phyloP scores from a whole-genome alignment of 257 asterid species.

The Solanum appendiculatum region DNA sequence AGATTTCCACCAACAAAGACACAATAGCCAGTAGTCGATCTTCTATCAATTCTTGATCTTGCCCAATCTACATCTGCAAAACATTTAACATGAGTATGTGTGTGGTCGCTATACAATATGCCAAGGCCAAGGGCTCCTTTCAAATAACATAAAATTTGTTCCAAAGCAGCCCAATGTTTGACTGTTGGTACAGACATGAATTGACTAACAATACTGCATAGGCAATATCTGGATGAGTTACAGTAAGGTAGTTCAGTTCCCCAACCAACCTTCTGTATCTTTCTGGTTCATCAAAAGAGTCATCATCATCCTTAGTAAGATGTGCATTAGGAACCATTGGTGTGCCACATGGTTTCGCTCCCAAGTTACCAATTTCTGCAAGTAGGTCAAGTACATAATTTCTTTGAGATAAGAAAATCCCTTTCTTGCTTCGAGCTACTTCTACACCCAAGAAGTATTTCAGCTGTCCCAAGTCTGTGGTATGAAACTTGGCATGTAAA shows the following conservation, averaged over 20 bases:
- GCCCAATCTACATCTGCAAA: neutral
- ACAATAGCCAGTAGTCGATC: no score
- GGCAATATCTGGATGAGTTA: neutral
- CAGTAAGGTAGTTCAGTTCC: neutral
- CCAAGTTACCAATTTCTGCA: neutral
- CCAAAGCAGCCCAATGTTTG: neutral
- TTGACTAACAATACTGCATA: neutral
- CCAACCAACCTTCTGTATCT: neutral
- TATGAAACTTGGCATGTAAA: no score
- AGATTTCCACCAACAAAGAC: no score
- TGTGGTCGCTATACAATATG: neutral
- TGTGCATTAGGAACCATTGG: neutral
- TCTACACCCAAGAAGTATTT: no score
- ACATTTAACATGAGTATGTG: neutral
- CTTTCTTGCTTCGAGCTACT: neutral
- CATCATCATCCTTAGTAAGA: neutral
- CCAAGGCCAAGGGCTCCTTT: neutral
- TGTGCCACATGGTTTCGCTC: neutral
- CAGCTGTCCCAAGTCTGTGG: no score
- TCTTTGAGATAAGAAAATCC: neutral
- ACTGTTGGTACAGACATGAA: neutral
- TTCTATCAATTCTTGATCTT: no score
- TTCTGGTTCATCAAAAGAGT: neutral
- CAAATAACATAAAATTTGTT: no score
- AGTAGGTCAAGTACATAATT: neutral